A percentile compares a stretch with the other conserved stretches of the same genome.
These are phyloP conservation scores for Eutrema japonicum DNA, from an alignment of 345 rosid genomes.

Conservation along the genomic window DNA sequence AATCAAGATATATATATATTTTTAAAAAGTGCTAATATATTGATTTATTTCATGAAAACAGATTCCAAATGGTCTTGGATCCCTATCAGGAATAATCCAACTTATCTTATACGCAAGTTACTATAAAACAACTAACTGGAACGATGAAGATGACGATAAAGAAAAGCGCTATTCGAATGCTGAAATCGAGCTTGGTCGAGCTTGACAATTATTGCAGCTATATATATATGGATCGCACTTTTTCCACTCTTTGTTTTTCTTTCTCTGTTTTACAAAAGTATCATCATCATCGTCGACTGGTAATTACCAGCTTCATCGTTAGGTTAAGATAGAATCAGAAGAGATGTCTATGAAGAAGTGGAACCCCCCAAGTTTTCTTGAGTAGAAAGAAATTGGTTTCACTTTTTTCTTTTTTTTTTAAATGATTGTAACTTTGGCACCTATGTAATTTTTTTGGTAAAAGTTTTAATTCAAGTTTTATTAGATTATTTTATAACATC, in stretches of 20 bases:
- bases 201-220: conserved; percentile 19
- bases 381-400: conserved; percentile 16
- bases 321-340: conserved; percentile 28
- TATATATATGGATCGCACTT: not conserved
- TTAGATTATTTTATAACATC: not conserved
- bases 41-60: conserved; percentile 17
- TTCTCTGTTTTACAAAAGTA: not conserved
- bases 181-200: conserved; percentile 45
- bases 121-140: conserved; percentile 52
- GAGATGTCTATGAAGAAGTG: not conserved
- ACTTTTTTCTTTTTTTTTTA: not conserved
- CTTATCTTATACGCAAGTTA: conserved; percentile 49
- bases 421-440: conserved; percentile 1
- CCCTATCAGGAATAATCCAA: conserved; percentile 58
- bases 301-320: conserved; percentile 15
- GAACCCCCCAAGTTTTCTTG: conserved; percentile 15
- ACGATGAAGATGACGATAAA: conserved; percentile 49
- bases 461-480: conserved; percentile 6
- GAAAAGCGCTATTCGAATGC: conserved; percentile 20
- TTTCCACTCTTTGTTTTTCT: not conserved
- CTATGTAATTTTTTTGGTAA: conserved; percentile 24
- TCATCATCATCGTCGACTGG: not conserved
- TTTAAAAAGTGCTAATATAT: not conserved
- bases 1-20: not conserved
- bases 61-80: conserved; percentile 60